Evolutionary conservation across 768 basidiomycete species (phyloP), one percentile per base, ranked within the genome.

Genomic region (Phanerochaete carnosa): DNA sequence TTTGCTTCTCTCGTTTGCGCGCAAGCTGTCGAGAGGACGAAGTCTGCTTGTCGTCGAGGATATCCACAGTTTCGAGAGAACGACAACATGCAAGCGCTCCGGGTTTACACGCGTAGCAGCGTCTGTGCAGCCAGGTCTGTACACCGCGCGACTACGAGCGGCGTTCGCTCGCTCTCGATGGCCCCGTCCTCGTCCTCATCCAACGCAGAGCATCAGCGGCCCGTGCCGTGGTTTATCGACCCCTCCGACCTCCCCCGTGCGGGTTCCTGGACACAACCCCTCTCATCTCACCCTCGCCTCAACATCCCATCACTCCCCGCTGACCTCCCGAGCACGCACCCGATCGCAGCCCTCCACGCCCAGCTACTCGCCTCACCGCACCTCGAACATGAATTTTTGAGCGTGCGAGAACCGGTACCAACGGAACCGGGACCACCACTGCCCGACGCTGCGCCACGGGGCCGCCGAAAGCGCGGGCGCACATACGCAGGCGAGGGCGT

Each of bases 141-240:
- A 5, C 35, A 19, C 9, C 35, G 54, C 37, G 32, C 23, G 19
- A 35, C 54, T 25, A 11, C 28, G 25, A 19, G 19, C 52, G 6
- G 26, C 22, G 26, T 43, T 23, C 60, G 45, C 37, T 29, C 23
- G 57, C 43, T 50, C 59, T 57, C 57, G 25, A 57, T 58, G 9
- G 43, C 59, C 16, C 55, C 64, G 19, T 43, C 66, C 23, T 47
- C 33, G 7, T 19, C 55, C 16, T 9, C 60, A 15, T 45, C 63
- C 12, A 50, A 2, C 54, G 58, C 28, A 29, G 54, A 8, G 5
- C 49, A 57, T 13, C 53, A 62, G 13, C 54, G 54, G 28, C 54
- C 64, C 12, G n/a, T 75, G 0, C 86, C 89, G 28, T 90, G 90
- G 90, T 92, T 92, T 65, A 75, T 92, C 1, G 85, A 89, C 69